phyloP scores from a whole-genome alignment of 176 grass and related monocot genomes.

The Secale cereale region DNA sequence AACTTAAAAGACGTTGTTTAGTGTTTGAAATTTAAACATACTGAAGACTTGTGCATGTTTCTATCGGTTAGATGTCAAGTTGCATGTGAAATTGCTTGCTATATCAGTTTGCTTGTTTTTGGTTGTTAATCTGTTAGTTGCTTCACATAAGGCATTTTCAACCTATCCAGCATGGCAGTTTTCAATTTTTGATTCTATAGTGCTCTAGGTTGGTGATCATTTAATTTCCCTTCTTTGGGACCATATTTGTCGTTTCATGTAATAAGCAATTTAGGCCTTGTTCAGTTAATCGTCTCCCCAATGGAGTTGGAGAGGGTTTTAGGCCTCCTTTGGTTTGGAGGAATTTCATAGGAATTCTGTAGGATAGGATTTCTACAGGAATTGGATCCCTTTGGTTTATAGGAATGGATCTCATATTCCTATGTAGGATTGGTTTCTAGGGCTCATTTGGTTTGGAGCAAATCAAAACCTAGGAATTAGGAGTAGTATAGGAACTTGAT shows the following conservation, averaged over 20 bases:
- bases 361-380: too few relatives aligned
- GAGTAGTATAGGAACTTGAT: too few relatives aligned
- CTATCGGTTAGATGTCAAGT: neutral
- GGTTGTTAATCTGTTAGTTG: neutral
- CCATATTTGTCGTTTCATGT: neutral
- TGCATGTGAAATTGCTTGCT: neutral
- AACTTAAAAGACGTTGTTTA: slow-evolving; percentile 23
- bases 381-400: too few relatives aligned
- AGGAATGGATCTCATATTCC: too few relatives aligned
- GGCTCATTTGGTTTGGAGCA: too few relatives aligned
- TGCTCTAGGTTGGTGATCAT: neutral
- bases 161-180: neutral
- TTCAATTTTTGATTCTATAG: neutral
- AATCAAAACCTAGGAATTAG: too few relatives aligned
- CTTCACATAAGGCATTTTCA: neutral
- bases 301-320: too few relatives aligned
- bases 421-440: too few relatives aligned
- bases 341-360: too few relatives aligned
- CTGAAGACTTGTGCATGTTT: neutral
- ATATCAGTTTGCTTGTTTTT: neutral
- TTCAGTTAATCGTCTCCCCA: neutral
- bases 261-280: neutral
- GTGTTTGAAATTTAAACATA: slow-evolving; percentile 32
- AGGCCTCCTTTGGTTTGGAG: too few relatives aligned
- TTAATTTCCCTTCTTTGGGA: neutral